A percentile compares a stretch with the other conserved stretches of the same genome.
Evolutionary conservation across 2,329 filamentous ascomycete species (phyloP).

Genomic region (Fusarium sp.): DNA sequence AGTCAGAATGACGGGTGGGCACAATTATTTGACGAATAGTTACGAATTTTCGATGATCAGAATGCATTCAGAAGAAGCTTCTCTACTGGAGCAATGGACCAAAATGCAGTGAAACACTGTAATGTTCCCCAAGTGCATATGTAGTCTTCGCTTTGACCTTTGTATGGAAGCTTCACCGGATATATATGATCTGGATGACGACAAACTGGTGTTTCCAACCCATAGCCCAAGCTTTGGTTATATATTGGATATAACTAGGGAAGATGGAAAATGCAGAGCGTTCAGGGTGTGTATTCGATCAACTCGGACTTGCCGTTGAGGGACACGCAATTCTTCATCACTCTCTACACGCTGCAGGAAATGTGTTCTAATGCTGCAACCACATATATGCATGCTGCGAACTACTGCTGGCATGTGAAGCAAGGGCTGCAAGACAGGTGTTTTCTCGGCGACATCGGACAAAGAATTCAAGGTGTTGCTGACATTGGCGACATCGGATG

Average conservation of each 20-base stretch:
- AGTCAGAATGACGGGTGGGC: neutral
- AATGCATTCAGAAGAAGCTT: neutral
- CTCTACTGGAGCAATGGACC: neutral
- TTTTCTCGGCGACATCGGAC: slow-evolving; percentile 15
- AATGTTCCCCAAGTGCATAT: neutral
- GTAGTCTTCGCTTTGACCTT: neutral
- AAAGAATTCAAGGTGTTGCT: neutral
- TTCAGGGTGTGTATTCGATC: slow-evolving; percentile 1
- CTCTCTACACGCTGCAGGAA: neutral
- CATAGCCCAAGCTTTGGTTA: neutral
- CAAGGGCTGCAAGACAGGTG: neutral
- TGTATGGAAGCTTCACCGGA: neutral
- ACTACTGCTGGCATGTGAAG: slow-evolving; percentile 25
- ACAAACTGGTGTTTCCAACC: neutral
- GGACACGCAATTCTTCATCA: slow-evolving; percentile 19
- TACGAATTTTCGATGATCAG: neutral
- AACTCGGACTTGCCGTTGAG: neutral
- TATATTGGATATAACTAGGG: neutral
- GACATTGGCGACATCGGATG: slow-evolving; percentile 20
- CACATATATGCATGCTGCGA: slow-evolving; percentile 10
- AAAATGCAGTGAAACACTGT: neutral
- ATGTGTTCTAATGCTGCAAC: slow-evolving; percentile 2
- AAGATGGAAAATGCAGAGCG: neutral
- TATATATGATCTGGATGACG: slow-evolving; percentile 2
- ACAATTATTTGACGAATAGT: neutral